These are phyloP conservation scores for Euphorbia pulcherrima DNA, from an alignment of 345 rosid genomes.

Conservation along the genomic window DNA sequence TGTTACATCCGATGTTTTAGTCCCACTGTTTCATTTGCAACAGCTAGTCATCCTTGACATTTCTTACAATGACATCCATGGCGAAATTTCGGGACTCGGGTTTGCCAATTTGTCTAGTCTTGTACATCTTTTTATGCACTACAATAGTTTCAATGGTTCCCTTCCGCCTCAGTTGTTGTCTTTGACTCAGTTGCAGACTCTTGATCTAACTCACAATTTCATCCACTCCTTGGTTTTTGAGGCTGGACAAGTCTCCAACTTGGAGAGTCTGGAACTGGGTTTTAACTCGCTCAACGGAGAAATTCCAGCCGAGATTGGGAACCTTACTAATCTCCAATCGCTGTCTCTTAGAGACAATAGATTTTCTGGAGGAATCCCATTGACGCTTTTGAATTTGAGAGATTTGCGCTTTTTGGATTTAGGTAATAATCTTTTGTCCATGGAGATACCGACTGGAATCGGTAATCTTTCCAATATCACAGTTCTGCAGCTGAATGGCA, in stretches of 20 bases:
- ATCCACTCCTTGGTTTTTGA: constrained; percentile 20
- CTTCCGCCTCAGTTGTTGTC: constrained; percentile 28
- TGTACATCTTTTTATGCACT: too few relatives aligned
- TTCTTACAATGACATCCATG: constrained; percentile 19
- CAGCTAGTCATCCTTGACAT: not conserved
- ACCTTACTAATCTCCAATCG: constrained; percentile 12
- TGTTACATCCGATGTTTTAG: constrained; percentile 13
- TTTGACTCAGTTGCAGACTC: constrained; percentile 18
- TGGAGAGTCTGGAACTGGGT: constrained; percentile 22
- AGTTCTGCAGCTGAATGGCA: not conserved
- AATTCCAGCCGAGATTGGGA: constrained; percentile 33
- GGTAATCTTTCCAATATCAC: constrained; percentile 27
- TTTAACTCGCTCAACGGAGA: constrained; percentile 24
- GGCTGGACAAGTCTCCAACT: constrained; percentile 21
- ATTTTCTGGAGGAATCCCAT: constrained; percentile 32
- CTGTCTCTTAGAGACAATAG: constrained; percentile 19
- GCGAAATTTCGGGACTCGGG: constrained; percentile 31
- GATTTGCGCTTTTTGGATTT: constrained; percentile 19
- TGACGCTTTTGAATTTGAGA: constrained; percentile 21
- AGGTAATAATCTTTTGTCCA: constrained; percentile 20
- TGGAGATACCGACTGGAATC: constrained; percentile 30
- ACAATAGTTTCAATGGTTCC: constrained; percentile 30
- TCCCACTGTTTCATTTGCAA: not conserved
- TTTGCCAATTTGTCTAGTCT: too few relatives aligned
- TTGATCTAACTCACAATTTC: constrained; percentile 21